Evolutionary conservation across 169 alveolate species (phyloP).

Genomic region (Toxoplasma gondii): DNA sequence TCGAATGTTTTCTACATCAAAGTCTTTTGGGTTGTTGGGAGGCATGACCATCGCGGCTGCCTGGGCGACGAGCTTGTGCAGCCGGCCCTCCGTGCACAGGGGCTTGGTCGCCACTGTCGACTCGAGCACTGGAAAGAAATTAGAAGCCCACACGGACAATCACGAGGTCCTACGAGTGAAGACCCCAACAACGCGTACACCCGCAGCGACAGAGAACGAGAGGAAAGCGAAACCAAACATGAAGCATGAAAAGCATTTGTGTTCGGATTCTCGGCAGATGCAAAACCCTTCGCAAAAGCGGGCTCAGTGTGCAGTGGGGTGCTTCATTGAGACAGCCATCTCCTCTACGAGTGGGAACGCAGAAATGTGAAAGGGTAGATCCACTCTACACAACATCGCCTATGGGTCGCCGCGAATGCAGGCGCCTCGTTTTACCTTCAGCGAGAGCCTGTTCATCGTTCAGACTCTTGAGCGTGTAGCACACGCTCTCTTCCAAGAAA

Average conservation of each 20-base stretch:
- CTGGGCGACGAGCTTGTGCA: conserved; percentile 63
- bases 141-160: neutral
- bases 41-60: conserved; percentile 73
- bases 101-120: conserved; percentile 74
- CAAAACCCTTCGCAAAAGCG: conserved; percentile 28
- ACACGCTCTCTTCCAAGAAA: conserved; percentile 78
- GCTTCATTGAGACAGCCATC: neutral
- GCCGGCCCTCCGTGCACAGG: conserved; percentile 73
- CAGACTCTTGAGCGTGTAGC: conserved; percentile 55
- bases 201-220: neutral
- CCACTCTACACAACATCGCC: too few species aligned
- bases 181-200: too few species aligned
- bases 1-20: conserved; percentile 97
- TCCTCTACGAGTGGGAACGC: too few species aligned
- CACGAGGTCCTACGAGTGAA: neutral
- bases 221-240: neutral
- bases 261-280: neutral
- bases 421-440: conserved; percentile 14
- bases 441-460: conserved; percentile 51
- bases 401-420: neutral
- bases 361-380: too few species aligned
- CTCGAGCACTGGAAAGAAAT: conserved; percentile 59
- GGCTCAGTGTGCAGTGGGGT: neutral
- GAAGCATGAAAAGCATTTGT: neutral
- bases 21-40: conserved; percentile 77